Conservation (phyloP, 768 basidiomycete genomes). For the Trametes sanguinea region DNA sequence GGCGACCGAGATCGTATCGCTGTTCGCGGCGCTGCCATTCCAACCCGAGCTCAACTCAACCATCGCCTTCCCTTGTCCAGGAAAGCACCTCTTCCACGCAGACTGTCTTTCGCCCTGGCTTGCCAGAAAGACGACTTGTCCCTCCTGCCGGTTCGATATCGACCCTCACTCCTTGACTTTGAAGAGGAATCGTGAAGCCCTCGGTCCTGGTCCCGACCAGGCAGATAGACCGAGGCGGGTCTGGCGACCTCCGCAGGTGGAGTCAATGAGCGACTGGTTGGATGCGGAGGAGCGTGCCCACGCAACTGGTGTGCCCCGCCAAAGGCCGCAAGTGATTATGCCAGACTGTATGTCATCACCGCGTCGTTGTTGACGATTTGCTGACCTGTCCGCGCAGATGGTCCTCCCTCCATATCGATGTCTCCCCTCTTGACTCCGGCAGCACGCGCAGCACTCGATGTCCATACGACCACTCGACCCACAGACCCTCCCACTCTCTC, state of each 20-base stretch:
- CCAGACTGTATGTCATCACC: conserved; percentile 4
- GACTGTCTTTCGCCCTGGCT: conserved; percentile 83
- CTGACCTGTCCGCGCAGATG: background rate
- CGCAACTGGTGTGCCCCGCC: conserved; percentile 1
- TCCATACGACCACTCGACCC: background rate
- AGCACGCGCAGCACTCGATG: too few species aligned
- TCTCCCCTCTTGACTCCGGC: background rate
- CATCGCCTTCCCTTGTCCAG: conserved; percentile 71
- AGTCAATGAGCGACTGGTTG: conserved; percentile 26
- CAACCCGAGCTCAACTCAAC: conserved; percentile 39
- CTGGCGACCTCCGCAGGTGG: conserved; percentile 26
- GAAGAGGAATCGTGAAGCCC: background rate
- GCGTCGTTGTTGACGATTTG: background rate
- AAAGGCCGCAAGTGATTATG: conserved; percentile 15
- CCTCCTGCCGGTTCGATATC: conserved; percentile 80
- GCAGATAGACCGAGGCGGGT: background rate
- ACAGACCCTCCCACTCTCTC: background rate
- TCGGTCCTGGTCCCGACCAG: background rate
- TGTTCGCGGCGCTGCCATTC: conserved; percentile 24
- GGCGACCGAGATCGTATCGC: background rate
- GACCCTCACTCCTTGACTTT: conserved; percentile 74
- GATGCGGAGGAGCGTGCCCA: conserved; percentile 24
- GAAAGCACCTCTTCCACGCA: conserved; percentile 71
- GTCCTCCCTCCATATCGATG: background rate
- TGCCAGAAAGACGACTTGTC: conserved; percentile 79